Percentiles rank a stretch among this genome's conserved stretches.
Evolutionary conservation across 139 green algal species (phyloP).

Genomic region (Picochlorum sp.): DNA sequence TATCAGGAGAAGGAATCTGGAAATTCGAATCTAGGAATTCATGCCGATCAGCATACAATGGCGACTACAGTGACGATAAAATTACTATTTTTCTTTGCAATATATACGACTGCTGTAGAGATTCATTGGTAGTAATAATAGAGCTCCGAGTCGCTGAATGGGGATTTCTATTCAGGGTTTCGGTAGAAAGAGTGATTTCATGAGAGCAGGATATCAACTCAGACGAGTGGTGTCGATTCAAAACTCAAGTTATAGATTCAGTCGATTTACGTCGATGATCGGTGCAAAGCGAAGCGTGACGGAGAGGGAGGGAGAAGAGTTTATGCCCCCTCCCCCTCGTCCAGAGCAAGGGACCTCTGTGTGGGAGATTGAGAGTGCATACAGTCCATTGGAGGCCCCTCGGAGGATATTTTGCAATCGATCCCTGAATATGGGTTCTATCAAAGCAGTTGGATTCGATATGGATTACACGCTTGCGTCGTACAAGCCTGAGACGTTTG

Average conservation of each 20-base stretch:
- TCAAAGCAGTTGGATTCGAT: slow-evolving; percentile 88
- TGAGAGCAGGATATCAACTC: background rate
- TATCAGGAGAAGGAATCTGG: no score
- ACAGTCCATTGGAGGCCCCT: slow-evolving; percentile 27
- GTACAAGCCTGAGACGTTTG: slow-evolving; percentile 91
- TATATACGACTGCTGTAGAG: no score
- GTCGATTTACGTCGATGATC: background rate
- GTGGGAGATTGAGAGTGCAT: slow-evolving; percentile 30
- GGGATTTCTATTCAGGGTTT: background rate
- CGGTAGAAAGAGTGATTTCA: background rate
- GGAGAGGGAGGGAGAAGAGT: slow-evolving; percentile 1
- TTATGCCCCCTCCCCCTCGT: slow-evolving; percentile 24
- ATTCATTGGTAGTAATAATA: no score
- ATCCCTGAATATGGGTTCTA: slow-evolving; percentile 85
- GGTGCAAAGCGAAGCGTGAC: background rate
- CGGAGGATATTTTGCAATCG: slow-evolving; percentile 91
- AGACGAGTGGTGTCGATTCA: no score
- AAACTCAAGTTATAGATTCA: background rate
- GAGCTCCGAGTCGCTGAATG: no score
- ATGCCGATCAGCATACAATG: no score
- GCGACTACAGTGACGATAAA: no score
- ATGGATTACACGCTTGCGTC: slow-evolving; percentile 88
- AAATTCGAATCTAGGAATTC: no score
- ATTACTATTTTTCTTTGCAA: no score
- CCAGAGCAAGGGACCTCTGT: slow-evolving; percentile 18